Percentiles rank a stretch among this genome's conserved stretches.
phyloP scores from a whole-genome alignment of 805 yeast species.

The Candida glaebosa region DNA sequence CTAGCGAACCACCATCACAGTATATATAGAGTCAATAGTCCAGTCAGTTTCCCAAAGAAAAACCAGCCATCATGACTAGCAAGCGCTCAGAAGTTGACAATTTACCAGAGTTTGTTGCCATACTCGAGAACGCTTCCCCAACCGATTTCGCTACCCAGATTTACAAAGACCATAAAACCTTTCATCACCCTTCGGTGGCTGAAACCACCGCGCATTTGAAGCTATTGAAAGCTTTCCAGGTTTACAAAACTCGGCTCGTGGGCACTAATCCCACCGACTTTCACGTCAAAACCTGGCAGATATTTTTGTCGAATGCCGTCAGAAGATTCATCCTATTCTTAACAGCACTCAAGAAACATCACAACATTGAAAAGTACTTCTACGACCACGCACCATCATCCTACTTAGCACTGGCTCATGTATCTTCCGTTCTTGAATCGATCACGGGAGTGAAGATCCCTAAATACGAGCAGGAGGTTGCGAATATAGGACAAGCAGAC shows the following conservation, averaged over 20 bases:
- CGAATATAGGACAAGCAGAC: neutral
- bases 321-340: constrained; percentile 19
- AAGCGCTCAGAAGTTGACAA: too few relatives aligned
- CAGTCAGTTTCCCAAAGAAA: too few relatives aligned
- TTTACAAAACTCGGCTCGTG: constrained; percentile 13
- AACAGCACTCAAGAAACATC: constrained; percentile 11
- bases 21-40: too few relatives aligned
- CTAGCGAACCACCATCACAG: too few relatives aligned
- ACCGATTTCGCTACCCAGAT: neutral
- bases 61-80: neutral
- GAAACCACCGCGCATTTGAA: constrained; percentile 21
- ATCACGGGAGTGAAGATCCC: too few relatives aligned
- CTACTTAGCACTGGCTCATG: too few relatives aligned
- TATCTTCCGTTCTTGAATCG: too few relatives aligned
- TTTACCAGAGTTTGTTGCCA: neutral
- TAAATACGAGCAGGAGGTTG: too few relatives aligned
- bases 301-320: constrained; percentile 19
- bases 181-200: constrained; percentile 3
- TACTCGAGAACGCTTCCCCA: neutral
- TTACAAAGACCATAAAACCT: neutral
- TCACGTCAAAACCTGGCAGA: constrained; percentile 18
- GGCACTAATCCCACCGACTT: constrained; percentile 3
- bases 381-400: too few relatives aligned
- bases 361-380: neutral
- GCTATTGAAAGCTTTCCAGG: constrained; percentile 18